phyloP scores from a whole-genome alignment of 1,139 yeast genomes.

The Trichomonascaceae sp. region DNA sequence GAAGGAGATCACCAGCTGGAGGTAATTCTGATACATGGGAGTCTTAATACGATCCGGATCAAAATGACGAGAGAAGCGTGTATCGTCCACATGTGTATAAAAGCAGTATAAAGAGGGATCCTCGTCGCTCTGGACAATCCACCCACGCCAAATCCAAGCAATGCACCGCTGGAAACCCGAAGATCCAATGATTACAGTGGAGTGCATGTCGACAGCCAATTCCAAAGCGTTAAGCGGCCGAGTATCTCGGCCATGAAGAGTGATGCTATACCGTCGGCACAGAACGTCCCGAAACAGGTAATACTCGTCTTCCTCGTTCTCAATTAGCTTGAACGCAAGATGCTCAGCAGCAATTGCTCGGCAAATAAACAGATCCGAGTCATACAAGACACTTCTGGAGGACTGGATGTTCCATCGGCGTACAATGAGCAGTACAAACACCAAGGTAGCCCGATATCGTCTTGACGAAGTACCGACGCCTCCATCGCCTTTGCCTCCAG shows the following conservation, averaged over 20 bases:
- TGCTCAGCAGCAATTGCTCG: conserved; percentile 67
- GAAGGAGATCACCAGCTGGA: conserved; percentile 66
- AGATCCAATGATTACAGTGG: conserved; percentile 68
- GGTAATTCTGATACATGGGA: conserved; percentile 70
- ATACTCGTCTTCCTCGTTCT: conserved; percentile 49
- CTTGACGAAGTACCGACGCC: conserved; percentile 48
- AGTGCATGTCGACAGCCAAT: conserved; percentile 80
- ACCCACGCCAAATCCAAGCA: conserved; percentile 89
- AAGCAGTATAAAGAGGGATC: conserved; percentile 62
- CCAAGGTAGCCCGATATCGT: conserved; percentile 60
- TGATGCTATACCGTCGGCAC: conserved; percentile 68
- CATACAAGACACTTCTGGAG: conserved; percentile 56
- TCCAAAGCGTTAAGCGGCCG: conserved; percentile 69
- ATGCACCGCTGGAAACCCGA: conserved; percentile 81
- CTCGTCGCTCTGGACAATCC: conserved; percentile 72
- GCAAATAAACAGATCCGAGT: conserved; percentile 54
- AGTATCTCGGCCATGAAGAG: conserved; percentile 55
- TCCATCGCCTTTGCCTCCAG: conserved; percentile 74
- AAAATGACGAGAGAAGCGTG: conserved; percentile 58
- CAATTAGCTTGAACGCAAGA: conserved; percentile 65
- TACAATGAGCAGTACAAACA: conserved; percentile 69
- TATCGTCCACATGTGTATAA: conserved; percentile 55
- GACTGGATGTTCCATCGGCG: conserved; percentile 70
- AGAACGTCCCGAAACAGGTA: conserved; percentile 70
- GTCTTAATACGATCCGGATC: conserved; percentile 80